Conservation (phyloP, 331 rosid genomes). For the Saraca asoca region DNA sequence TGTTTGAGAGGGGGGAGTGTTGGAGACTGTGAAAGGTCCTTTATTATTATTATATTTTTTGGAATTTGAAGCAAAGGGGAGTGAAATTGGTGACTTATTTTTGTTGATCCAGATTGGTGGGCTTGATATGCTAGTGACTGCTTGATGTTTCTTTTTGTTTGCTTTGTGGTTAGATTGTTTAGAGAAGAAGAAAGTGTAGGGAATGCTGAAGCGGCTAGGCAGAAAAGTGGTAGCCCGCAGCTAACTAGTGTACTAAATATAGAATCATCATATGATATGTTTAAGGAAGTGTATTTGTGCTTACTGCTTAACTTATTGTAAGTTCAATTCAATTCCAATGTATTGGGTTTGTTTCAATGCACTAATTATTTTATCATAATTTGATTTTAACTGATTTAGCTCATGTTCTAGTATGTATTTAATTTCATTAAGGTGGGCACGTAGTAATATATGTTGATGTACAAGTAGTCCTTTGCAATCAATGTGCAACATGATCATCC, state of each 20-base stretch:
- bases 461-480: background rate
- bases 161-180: too few relatives aligned
- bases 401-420: background rate
- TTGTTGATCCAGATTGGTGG: slow-evolving; percentile 33
- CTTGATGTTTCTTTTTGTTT: background rate
- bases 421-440: background rate
- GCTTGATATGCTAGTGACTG: slow-evolving; percentile 21
- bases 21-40: slow-evolving; percentile 33
- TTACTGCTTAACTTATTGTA: slow-evolving; percentile 27
- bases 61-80: background rate
- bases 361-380: background rate
- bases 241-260: slow-evolving; percentile 25
- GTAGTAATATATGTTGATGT: slow-evolving; percentile 10
- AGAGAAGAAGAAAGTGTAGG: slow-evolving; percentile 21
- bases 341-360: background rate
- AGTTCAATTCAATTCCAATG: background rate
- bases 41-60: background rate
- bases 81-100: slow-evolving; percentile 27
- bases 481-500: background rate
- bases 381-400: background rate
- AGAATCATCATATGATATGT: slow-evolving; percentile 20
- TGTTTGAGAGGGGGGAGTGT: slow-evolving; percentile 16
- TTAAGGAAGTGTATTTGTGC: slow-evolving; percentile 31
- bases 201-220: slow-evolving; percentile 52
- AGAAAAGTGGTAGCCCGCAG: slow-evolving; percentile 49